phyloP scores from a whole-genome alignment of 345 rosid genomes.

The Eucalyptus urophylla region DNA sequence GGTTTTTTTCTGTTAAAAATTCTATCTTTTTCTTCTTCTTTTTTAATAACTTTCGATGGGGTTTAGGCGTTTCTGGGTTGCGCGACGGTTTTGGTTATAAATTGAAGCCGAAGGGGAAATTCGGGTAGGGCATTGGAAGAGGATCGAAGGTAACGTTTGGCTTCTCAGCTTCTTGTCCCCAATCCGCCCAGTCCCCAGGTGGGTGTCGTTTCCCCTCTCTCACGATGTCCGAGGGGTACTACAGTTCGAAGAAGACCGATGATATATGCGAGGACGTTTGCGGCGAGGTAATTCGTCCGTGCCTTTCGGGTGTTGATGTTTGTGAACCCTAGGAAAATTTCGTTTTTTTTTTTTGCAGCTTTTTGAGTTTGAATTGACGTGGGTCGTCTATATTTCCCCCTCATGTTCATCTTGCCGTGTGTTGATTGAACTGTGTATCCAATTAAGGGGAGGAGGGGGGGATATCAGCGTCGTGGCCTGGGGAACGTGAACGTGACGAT shows the following conservation, averaged over 20 bases:
- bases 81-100: background rate
- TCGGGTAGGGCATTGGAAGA: background rate
- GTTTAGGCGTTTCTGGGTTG: background rate
- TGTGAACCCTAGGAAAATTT: background rate
- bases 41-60: background rate
- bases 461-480: background rate
- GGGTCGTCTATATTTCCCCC: background rate
- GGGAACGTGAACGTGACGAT: background rate
- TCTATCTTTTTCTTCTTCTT: background rate
- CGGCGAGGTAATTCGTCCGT: conserved; percentile 41
- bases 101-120: background rate
- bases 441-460: background rate
- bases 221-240: conserved; percentile 66
- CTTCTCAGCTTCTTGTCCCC: background rate
- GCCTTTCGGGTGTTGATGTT: background rate
- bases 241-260: conserved; percentile 84
- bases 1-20: background rate
- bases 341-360: background rate
- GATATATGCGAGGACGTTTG: conserved; percentile 70
- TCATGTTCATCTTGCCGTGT: background rate
- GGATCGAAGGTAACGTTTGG: background rate
- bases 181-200: background rate
- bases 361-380: background rate
- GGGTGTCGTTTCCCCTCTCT: background rate
- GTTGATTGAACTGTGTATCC: background rate